Evolutionary conservation across 164 flowering plant species (phyloP).

Genomic region (Nymphaea colorata): DNA sequence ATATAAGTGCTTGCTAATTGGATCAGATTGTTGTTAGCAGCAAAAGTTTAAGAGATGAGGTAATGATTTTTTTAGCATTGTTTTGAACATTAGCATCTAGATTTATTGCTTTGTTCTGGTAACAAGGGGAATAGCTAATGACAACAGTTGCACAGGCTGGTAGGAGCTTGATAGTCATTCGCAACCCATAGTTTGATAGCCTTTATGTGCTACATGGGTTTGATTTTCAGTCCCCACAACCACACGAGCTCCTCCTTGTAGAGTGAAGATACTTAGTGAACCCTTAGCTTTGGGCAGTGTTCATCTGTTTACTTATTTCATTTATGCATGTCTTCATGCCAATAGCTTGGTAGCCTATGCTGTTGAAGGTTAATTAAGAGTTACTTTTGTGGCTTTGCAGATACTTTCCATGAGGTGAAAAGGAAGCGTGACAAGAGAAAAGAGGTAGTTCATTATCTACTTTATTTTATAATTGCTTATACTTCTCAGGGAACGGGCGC

Average conservation of each 20-base stretch:
- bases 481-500: no score
- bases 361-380: not conserved
- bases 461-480: not conserved
- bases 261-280: not conserved
- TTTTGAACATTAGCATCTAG: not conserved
- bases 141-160: not conserved
- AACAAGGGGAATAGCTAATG: not conserved
- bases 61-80: no score
- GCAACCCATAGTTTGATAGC: no score
- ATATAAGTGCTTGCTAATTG: no score
- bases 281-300: not conserved
- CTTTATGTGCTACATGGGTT: no score
- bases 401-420: conserved; percentile 81
- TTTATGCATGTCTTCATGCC: no score
- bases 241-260: no score
- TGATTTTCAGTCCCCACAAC: no score
- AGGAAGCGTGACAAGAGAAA: conserved; percentile 72
- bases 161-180: not conserved
- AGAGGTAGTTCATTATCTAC: conserved; percentile 37
- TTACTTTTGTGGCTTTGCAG: conserved; percentile 23
- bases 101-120: not conserved
- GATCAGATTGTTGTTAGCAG: no score
- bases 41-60: no score
- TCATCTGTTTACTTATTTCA: not conserved
- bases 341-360: not conserved